Evolutionary conservation across 139 green algal genomes (phyloP).

Genomic region (Chlorella sp.): DNA sequence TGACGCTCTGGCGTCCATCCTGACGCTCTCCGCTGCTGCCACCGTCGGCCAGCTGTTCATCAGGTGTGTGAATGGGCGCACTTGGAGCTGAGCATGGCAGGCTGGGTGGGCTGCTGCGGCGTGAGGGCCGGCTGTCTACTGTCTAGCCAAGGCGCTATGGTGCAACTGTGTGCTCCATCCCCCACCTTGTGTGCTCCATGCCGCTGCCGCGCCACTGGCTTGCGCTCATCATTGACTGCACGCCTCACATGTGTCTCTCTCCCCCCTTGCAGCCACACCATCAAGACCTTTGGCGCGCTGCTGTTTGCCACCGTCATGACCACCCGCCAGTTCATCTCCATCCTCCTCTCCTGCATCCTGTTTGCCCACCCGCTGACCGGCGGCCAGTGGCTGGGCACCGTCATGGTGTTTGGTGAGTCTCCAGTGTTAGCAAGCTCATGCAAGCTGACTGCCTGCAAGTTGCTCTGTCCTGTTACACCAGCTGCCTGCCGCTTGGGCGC

Average conservation of each 20-base stretch:
- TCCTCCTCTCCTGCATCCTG: conserved; percentile 89
- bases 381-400: conserved; percentile 71
- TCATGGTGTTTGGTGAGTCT: conserved; percentile 63
- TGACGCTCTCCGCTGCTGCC: conserved; percentile 66
- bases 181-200: neutral
- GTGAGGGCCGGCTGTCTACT: too few relatives aligned
- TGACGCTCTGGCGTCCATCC: conserved; percentile 58
- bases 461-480: too few relatives aligned
- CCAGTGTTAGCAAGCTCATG: too few relatives aligned
- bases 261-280: conserved; percentile 20
- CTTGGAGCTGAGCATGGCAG: too few relatives aligned
- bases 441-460: too few relatives aligned
- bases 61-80: neutral
- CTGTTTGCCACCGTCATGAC: conserved; percentile 97
- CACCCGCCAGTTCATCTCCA: conserved; percentile 91
- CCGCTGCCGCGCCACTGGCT: neutral
- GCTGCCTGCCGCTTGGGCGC: too few relatives aligned
- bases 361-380: conserved; percentile 84
- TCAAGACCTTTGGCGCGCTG: conserved; percentile 62
- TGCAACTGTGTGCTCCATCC: too few relatives aligned
- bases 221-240: too few relatives aligned
- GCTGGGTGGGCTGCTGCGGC: too few relatives aligned
- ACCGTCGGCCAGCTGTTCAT: conserved; percentile 87
- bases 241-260: neutral
- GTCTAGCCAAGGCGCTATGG: too few relatives aligned